Base-by-base conservation (phyloP, 2,329 filamentous ascomycete genomes). In the Cordyceps javanica region DNA sequence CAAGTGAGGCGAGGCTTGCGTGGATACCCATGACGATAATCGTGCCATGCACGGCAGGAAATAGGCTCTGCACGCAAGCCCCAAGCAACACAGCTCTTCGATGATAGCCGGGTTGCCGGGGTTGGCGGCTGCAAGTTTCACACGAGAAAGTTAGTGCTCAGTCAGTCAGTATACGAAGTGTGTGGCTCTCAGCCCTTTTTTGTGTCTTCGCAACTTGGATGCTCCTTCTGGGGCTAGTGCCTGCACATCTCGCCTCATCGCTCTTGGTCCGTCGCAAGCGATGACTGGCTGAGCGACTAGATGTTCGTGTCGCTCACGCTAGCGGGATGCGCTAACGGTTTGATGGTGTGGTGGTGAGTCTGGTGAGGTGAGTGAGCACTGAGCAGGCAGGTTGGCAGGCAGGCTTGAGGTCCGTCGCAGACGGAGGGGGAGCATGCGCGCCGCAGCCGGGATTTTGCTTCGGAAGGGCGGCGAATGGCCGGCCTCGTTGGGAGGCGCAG, bases 241-340 rank as follows among this genome's bases (percentile, higher is more conserved):
- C 32, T n/a, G 19, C 4, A 26, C 30, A 21, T 41, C 41, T 56
- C 44, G 54, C 44, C 42, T 46, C 54, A 28, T 32, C 36, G 32
- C n/a, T 25, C n/a, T 56, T 34, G 36, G 54, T 49, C 44, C 49
- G 36, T 36, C 26, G 19, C 11, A 30, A 14, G 44, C 54, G 39
- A 45, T 50, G 44, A 56, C 34, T 56, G 45, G 36, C 36, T 49
- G 45, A 4, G 6, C 16, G 13, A 42, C 14, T 36, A 26, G 9
- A n/a, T 34, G 30, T 38, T 55, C 32, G 32, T 54, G 41, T 48
- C 8, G 34, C 42, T 56, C 26, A 11, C 16, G 14, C 34, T 56
- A 42, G 44, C 25, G 23, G 41, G 26, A 45, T 42, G 36, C 54
- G 44, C 54, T 56, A 56, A 19, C 34, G n/a, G n/a, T n/a, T n/a